Percentiles rank a stretch among this genome's conserved stretches.
Conservation (phyloP, 1,139 yeast genomes). For the Blastobotrys ciferrii region DNA sequence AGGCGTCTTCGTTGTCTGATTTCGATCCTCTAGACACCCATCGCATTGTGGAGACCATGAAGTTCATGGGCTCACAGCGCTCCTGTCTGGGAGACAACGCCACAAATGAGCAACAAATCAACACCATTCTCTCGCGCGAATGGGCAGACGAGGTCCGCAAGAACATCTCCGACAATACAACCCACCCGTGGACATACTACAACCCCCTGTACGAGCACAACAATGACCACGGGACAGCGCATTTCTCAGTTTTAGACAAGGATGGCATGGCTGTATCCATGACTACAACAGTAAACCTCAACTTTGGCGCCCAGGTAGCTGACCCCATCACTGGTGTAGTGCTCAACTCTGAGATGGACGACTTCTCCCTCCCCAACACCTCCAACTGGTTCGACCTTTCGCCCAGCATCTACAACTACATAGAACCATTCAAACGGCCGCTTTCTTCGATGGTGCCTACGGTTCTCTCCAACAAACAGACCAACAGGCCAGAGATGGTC, state of each 20-base stretch:
- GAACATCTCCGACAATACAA: slow-evolving; percentile 52
- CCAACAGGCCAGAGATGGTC: slow-evolving; percentile 56
- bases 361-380: slow-evolving; percentile 70
- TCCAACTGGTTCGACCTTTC: slow-evolving; percentile 75
- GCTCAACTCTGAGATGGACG: slow-evolving; percentile 92
- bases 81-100: slow-evolving; percentile 73
- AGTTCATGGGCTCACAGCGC: slow-evolving; percentile 87
- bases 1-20: slow-evolving; percentile 37
- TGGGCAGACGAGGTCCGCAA: slow-evolving; percentile 57
- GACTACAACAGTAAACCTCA: slow-evolving; percentile 87
- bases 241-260: slow-evolving; percentile 71
- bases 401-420: slow-evolving; percentile 77
- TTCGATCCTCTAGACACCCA: slow-evolving; percentile 54
- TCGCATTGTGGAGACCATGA: slow-evolving; percentile 78
- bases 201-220: slow-evolving; percentile 72
- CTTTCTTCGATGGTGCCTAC: slow-evolving; percentile 81
- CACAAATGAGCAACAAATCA: slow-evolving; percentile 38
- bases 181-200: slow-evolving; percentile 69
- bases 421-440: slow-evolving; percentile 76
- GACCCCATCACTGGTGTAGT: slow-evolving; percentile 81
- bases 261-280: slow-evolving; percentile 71
- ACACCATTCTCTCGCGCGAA: slow-evolving; percentile 40
- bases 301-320: slow-evolving; percentile 79
- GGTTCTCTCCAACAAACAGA: slow-evolving; percentile 52
- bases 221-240: slow-evolving; percentile 87